Evolutionary conservation across 2,329 filamentous ascomycete genomes (phyloP).

Genomic region (Venturiaceae sp.): DNA sequence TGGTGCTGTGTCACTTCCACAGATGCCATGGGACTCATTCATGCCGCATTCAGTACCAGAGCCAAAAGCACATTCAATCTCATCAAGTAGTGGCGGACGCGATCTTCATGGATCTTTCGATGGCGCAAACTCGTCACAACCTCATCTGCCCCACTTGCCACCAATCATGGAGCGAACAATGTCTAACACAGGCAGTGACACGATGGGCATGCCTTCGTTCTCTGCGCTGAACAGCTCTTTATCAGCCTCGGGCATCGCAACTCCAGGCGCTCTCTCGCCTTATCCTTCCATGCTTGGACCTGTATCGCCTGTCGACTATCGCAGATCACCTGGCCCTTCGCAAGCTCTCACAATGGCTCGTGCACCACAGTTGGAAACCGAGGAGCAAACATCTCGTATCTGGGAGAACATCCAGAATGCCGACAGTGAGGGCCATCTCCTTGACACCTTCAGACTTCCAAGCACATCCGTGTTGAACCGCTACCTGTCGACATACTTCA

Average conservation of each 20-base stretch:
- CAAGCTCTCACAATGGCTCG: slow-evolving; percentile 55
- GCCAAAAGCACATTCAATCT: slow-evolving; percentile 65
- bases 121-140: slow-evolving; percentile 46
- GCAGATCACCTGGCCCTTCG: slow-evolving; percentile 58
- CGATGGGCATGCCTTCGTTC: slow-evolving; percentile 50
- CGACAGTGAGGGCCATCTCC: slow-evolving; percentile 72
- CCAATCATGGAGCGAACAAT: slow-evolving; percentile 58
- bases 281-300: slow-evolving; percentile 59
- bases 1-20: slow-evolving; percentile 70
- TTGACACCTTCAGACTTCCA: slow-evolving; percentile 84
- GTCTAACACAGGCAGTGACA: slow-evolving; percentile 40
- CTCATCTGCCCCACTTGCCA: slow-evolving; percentile 54
- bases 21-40: slow-evolving; percentile 88
- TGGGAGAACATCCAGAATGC: slow-evolving; percentile 75
- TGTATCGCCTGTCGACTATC: slow-evolving; percentile 59
- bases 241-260: slow-evolving; percentile 54
- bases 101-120: slow-evolving; percentile 51
- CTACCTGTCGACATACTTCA: slow-evolving; percentile 93
- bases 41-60: slow-evolving; percentile 61
- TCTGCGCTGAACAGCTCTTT: slow-evolving; percentile 64
- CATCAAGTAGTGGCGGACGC: slow-evolving; percentile 55
- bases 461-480: slow-evolving; percentile 73
- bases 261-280: slow-evolving; percentile 65
- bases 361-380: slow-evolving; percentile 71
- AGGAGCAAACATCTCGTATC: slow-evolving; percentile 78